phyloP scores from a whole-genome alignment of 2,329 filamentous ascomycete genomes.

The Aspergillus sclerotialis region DNA sequence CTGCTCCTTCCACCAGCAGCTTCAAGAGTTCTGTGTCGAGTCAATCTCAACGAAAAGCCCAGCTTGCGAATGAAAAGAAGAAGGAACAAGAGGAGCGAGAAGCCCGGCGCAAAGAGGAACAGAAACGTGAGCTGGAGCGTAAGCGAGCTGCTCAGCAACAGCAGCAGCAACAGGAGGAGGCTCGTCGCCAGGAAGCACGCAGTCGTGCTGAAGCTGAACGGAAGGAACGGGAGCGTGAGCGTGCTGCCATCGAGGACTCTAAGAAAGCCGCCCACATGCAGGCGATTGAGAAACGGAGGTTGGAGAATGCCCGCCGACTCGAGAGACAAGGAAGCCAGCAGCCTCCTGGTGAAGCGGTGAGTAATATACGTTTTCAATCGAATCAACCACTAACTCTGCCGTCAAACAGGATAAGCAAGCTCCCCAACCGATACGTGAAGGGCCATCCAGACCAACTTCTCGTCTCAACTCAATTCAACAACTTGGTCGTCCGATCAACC shows the following conservation, averaged over 20 bases:
- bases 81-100: constrained; percentile 80
- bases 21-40: constrained; percentile 59
- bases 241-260: constrained; percentile 48
- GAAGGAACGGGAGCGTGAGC: constrained; percentile 40
- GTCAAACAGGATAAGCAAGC: constrained; percentile 24
- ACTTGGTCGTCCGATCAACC: constrained; percentile 52
- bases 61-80: constrained; percentile 70
- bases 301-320: constrained; percentile 40
- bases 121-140: constrained; percentile 73
- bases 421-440: constrained; percentile 40
- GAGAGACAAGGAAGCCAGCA: constrained; percentile 40
- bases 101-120: constrained; percentile 68
- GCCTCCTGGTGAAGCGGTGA: constrained; percentile 31
- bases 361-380: constrained; percentile 7
- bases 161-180: constrained; percentile 50
- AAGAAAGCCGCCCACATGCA: constrained; percentile 62
- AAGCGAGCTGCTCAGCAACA: constrained; percentile 57
- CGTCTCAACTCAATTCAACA: constrained; percentile 47
- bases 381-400: constrained; percentile 13
- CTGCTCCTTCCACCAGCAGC: constrained; percentile 45
- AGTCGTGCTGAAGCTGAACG: constrained; percentile 52
- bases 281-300: constrained; percentile 46
- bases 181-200: constrained; percentile 55
- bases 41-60: constrained; percentile 59
- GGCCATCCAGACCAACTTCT: constrained; percentile 45